phyloP scores from a whole-genome alignment of 495 filamentous ascomycete genomes.

The Terfezia boudieri region DNA sequence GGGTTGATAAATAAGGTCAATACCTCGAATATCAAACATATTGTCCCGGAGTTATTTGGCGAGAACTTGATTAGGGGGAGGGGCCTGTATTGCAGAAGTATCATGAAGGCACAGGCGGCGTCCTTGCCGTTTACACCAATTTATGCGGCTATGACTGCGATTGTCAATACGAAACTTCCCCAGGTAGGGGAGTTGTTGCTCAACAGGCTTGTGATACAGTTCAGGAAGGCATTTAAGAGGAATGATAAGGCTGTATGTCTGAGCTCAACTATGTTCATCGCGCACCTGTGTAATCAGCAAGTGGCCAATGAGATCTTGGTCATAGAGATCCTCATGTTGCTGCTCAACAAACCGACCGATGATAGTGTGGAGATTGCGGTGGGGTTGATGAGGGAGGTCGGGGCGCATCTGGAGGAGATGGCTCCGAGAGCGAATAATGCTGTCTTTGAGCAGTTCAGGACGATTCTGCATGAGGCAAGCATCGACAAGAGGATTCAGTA shows the following conservation, averaged over 20 bases:
- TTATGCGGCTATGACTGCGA: slow-evolving; percentile 81
- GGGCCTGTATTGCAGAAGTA: slow-evolving; percentile 77
- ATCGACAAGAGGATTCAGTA: slow-evolving; percentile 95
- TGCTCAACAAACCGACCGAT: slow-evolving; percentile 85
- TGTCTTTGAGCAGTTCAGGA: slow-evolving; percentile 88
- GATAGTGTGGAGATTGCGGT: slow-evolving; percentile 97
- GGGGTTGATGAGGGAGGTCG: slow-evolving; percentile 69
- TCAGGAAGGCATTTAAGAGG: slow-evolving; percentile 83
- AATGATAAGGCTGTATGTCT: slow-evolving; percentile 93
- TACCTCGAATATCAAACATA: slow-evolving; percentile 87
- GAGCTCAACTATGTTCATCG: slow-evolving; percentile 78
- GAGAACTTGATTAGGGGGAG: slow-evolving; percentile 85
- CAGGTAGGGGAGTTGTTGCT: slow-evolving; percentile 80
- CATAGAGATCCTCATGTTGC: slow-evolving; percentile 68
- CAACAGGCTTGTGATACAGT: slow-evolving; percentile 70
- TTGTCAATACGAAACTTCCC: slow-evolving; percentile 93
- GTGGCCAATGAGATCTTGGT: slow-evolving; percentile 84
- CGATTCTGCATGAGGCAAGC: slow-evolving; percentile 82
- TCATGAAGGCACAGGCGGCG: slow-evolving; percentile 96
- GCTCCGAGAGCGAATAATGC: slow-evolving; percentile 59
- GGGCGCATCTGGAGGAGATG: slow-evolving; percentile 88
- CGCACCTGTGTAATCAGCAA: slow-evolving; percentile 84
- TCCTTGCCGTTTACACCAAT: slow-evolving; percentile 91
- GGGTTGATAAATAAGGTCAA: slow-evolving; percentile 98
- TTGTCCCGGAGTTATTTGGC: slow-evolving; percentile 81